Evolutionary conservation across 202 grass and related monocot species (phyloP).

Genomic region (Panicum hallii): DNA sequence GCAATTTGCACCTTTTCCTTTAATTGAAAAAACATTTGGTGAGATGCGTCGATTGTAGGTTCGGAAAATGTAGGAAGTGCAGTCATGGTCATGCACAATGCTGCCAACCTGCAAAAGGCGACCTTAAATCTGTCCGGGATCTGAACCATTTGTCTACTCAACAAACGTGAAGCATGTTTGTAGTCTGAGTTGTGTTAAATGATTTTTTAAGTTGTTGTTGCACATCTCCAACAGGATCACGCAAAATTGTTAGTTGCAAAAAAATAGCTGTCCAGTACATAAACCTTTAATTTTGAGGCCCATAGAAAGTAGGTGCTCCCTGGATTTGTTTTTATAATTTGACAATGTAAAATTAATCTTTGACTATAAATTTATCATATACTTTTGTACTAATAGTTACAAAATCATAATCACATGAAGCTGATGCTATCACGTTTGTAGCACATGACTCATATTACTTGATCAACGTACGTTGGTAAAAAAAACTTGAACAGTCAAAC

Average conservation of each 20-base stretch:
- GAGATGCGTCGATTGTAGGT: not conserved
- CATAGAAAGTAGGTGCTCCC: not conserved
- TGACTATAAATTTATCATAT: too few relatives aligned
- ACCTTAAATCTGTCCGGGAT: not conserved
- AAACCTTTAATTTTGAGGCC: not conserved
- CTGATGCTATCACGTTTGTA: too few relatives aligned
- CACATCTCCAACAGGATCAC: not conserved
- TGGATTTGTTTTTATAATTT: too few relatives aligned
- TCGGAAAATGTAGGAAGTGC: not conserved
- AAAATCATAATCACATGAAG: too few relatives aligned
- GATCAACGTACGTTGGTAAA: too few relatives aligned
- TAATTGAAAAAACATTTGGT: not conserved
- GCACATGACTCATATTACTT: too few relatives aligned
- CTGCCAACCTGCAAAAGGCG: not conserved
- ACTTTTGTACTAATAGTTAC: too few relatives aligned
- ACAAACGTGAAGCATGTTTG: not conserved
- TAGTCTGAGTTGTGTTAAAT: not conserved
- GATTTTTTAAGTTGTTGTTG: not conserved
- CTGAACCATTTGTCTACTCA: not conserved
- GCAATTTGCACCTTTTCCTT: not conserved
- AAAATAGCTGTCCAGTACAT: not conserved
- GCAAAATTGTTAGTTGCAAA: not conserved
- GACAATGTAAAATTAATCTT: too few relatives aligned
- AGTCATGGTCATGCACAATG: not conserved
- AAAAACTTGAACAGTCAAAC: too few relatives aligned